Conservation (phyloP, 768 basidiomycete genomes). For the Pleurotus pulmonarius region DNA sequence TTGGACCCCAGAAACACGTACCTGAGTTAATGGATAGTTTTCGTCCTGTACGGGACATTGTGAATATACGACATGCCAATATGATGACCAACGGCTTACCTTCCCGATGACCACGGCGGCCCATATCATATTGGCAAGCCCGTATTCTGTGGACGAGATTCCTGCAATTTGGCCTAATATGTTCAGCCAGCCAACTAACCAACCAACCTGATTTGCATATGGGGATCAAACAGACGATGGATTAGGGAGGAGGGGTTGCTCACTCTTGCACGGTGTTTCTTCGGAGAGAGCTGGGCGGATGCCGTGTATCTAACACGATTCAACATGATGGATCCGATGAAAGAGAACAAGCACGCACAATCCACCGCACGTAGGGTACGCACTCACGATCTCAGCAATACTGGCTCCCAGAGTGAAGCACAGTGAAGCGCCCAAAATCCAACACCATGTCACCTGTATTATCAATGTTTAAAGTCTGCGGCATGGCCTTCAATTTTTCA, state of each 20-base stretch:
- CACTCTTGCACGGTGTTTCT: slow-evolving; percentile 60
- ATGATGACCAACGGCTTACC: slow-evolving; percentile 14
- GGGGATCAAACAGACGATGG: background rate
- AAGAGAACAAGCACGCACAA: slow-evolving; percentile 37
- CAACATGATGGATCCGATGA: background rate
- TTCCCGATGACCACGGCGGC: slow-evolving; percentile 66
- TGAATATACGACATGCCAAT: too few relatives aligned
- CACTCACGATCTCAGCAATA: slow-evolving; percentile 76
- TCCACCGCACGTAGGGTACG: slow-evolving; percentile 73
- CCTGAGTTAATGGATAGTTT: slow-evolving; percentile 54
- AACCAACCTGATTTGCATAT: slow-evolving; percentile 47
- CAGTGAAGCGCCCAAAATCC: slow-evolving; percentile 70
- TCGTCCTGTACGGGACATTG: slow-evolving; percentile 36
- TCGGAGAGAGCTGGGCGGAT: slow-evolving; percentile 70
- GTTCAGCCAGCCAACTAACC: slow-evolving; percentile 83
- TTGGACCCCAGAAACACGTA: slow-evolving; percentile 12
- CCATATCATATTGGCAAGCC: slow-evolving; percentile 74
- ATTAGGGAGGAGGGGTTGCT: slow-evolving; percentile 7
- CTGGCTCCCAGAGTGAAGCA: slow-evolving; percentile 71
- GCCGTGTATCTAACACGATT: slow-evolving; percentile 61
- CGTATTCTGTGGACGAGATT: slow-evolving; percentile 83
- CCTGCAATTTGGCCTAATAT: slow-evolving; percentile 83
- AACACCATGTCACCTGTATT: slow-evolving; percentile 61
- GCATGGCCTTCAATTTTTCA: background rate
- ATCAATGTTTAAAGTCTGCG: background rate